phyloP scores from a whole-genome alignment of 352 stramenopile species.

The Phytopythium litorale region DNA sequence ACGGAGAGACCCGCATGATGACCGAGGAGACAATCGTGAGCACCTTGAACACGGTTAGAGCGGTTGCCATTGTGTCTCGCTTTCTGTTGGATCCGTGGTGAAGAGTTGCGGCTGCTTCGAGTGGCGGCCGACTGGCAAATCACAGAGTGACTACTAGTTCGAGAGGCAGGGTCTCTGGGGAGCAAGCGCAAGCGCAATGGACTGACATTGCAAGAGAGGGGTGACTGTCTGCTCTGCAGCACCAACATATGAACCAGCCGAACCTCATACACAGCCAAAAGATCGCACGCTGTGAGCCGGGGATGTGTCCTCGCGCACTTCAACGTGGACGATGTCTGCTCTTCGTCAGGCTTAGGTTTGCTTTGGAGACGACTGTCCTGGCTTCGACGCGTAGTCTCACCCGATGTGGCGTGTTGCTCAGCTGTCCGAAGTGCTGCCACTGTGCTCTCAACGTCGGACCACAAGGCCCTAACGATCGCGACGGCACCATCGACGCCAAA shows the following conservation, averaged over 20 bases:
- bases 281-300: neutral
- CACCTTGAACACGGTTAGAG: conserved; percentile 14
- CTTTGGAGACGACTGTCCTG: neutral
- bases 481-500: too few relatives aligned
- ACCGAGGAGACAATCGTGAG: conserved; percentile 22
- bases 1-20: conserved; percentile 22
- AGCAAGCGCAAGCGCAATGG: neutral
- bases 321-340: neutral
- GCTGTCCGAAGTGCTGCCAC: neutral
- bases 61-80: neutral
- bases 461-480: neutral
- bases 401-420: neutral
- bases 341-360: neutral
- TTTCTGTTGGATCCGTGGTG: neutral
- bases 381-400: neutral
- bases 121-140: neutral
- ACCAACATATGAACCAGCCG: neutral
- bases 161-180: neutral
- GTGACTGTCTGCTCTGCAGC: too few relatives aligned
- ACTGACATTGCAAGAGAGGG: too few relatives aligned
- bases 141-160: neutral
- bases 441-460: neutral
- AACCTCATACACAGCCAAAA: neutral
- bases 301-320: neutral
- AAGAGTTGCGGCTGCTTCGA: neutral